phyloP scores from a whole-genome alignment of 2,329 filamentous ascomycete species.

The Fusarium torulosum region DNA sequence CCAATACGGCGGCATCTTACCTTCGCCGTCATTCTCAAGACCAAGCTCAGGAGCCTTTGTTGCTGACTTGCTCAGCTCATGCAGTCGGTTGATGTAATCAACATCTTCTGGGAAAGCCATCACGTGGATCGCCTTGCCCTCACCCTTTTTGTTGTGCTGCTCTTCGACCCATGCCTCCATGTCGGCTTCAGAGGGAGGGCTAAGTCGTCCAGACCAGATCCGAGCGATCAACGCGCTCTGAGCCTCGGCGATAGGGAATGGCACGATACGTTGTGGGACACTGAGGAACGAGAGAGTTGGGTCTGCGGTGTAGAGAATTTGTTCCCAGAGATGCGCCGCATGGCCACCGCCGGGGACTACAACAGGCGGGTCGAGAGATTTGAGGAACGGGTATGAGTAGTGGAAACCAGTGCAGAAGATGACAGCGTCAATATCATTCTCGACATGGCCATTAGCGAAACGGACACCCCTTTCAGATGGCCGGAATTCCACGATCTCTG shows the following conservation, averaged over 20 bases:
- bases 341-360: constrained; percentile 71
- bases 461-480: constrained; percentile 63
- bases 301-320: constrained; percentile 74
- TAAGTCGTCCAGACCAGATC: constrained; percentile 72
- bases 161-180: constrained; percentile 73
- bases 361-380: constrained; percentile 58
- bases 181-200: constrained; percentile 63
- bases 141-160: constrained; percentile 64
- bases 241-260: constrained; percentile 77
- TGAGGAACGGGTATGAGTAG: constrained; percentile 81
- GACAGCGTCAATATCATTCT: constrained; percentile 76
- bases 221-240: constrained; percentile 76
- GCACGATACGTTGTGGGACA: constrained; percentile 76
- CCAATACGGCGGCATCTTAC: constrained; percentile 57
- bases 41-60: constrained; percentile 43
- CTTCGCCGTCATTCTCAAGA: constrained; percentile 54
- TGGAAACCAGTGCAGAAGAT: constrained; percentile 91
- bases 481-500: constrained; percentile 62
- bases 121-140: constrained; percentile 56
- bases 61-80: constrained; percentile 61
- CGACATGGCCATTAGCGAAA: constrained; percentile 73
- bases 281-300: constrained; percentile 76
- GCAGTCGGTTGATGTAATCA: constrained; percentile 70
- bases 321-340: constrained; percentile 77
- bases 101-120: constrained; percentile 66